A percentile compares a stretch with the other conserved stretches of the same genome.
Evolutionary conservation across 225 moss, liverwort and hornwort genomes (phyloP).

Genomic region (Takakia lepidozioides): DNA sequence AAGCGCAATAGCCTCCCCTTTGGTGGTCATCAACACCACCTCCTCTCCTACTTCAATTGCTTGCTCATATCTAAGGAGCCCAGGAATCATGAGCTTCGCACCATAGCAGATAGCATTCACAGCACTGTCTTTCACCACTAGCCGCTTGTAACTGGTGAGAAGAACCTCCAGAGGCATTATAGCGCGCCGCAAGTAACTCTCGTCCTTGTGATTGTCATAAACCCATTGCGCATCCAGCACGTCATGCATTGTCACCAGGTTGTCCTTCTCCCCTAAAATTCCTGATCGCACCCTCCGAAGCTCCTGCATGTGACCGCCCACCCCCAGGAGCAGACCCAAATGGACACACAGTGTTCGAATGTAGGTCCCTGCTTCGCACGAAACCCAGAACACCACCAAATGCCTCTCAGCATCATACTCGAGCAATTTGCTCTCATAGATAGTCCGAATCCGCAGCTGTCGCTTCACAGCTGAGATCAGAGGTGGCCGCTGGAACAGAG

Average conservation of each 20-base stretch:
- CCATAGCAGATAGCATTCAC: conserved; percentile 98
- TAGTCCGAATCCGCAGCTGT: conserved; percentile 89
- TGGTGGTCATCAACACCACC: conserved; percentile 90
- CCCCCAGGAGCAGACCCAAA: conserved; percentile 77
- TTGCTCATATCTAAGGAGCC: conserved; percentile 73
- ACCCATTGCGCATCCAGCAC: conserved; percentile 96
- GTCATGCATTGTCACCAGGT: conserved; percentile 95
- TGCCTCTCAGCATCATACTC: conserved; percentile 96
- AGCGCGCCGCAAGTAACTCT: conserved; percentile 75
- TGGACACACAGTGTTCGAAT: conserved; percentile 92
- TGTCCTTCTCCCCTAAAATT: conserved; percentile 92
- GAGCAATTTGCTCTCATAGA: conserved; percentile 88
- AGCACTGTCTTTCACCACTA: conserved; percentile 90
- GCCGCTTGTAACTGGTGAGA: conserved; percentile 80
- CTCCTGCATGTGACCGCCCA: conserved; percentile 97
- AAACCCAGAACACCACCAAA: conserved; percentile 92
- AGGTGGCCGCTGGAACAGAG: conserved; percentile 85
- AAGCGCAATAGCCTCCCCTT: conserved; percentile 88
- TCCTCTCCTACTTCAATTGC: conserved; percentile 86
- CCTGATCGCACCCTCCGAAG: conserved; percentile 86
- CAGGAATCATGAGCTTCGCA: conserved; percentile 94
- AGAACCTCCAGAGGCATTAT: conserved; percentile 96
- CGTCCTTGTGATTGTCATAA: conserved; percentile 86
- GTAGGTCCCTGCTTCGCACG: conserved; percentile 93
- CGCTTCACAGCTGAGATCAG: conserved; percentile 88